Base-by-base conservation (phyloP, 768 basidiomycete species). In the Postia placenta region DNA sequence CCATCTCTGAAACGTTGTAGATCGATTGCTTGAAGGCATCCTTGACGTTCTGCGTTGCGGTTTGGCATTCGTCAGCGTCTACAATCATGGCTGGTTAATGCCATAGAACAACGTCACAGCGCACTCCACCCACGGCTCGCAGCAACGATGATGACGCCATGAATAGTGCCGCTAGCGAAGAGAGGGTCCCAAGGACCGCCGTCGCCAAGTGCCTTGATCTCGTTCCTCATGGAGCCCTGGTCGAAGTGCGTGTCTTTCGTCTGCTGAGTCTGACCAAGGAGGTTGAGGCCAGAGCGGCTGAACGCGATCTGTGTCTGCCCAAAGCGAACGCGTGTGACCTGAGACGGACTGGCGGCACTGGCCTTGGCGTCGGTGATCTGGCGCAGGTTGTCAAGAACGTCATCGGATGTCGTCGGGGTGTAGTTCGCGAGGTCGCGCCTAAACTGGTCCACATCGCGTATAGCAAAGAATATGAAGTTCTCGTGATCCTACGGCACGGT, bases 21-120 rank as follows among this genome's bases (percentile, higher is more conserved):
- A 63, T 51, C 28, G 64, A 59, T 12, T 14, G 12, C 30, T 27
- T 14, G 25, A 45, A 45, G 19, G 11, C 14, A 17, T 27, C 2
- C 25, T 27, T n/a, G 20, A 26, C n/a, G 12, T 1, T 20, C 14
- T 45, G 30, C 30, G 15, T 15, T 33, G 7, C 3, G 3, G 43
- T 45, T 27, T 45, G 1, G 2, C n/a, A n/a, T n/a, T n/a, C 12
- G 17, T 23, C 11, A 26, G n/a, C n/a, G 19, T 45, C 19, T 27
- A 19, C 12, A 2, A 26, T n/a, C 3, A 5, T 3, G 14, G 11
- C 15, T 45, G 11, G 11, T 17, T 45, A n/a, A 2, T 27, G 30
- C 30, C n/a, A n/a, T n/a, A n/a, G n/a, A n/a, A n/a, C 11, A 27
- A 45, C 26, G 25, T 5, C 15, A 20, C 24, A 11, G 12, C n/a